Evolutionary conservation across 768 basidiomycete species (phyloP).

Genomic region (Lactifluus volemus): DNA sequence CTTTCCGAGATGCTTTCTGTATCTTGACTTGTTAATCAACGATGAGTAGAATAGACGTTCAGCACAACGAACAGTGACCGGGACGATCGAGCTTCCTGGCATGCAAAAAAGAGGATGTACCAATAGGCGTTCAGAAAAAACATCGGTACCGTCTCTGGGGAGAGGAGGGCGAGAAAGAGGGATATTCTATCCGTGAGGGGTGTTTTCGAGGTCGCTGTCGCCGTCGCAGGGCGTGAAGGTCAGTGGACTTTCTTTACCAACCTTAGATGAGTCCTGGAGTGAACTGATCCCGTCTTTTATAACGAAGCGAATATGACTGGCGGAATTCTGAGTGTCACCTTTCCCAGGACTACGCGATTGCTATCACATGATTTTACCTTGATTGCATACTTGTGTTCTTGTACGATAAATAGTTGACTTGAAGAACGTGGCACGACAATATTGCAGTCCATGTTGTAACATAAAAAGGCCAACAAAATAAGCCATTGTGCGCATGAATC

Average conservation of each 20-base stretch:
- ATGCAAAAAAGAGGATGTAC: conserved; percentile 41
- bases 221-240: conserved; percentile 21
- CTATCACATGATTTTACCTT: not conserved
- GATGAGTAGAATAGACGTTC: conserved; percentile 41
- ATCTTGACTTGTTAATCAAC: not conserved
- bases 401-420: not conserved
- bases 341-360: too few relatives aligned
- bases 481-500: not conserved
- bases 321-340: conserved; percentile 26
- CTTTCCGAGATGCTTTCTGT: not conserved
- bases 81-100: conserved; percentile 53
- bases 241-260: not conserved
- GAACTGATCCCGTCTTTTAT: conserved; percentile 3
- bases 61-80: conserved; percentile 45
- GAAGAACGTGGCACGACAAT: not conserved
- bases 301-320: conserved; percentile 24
- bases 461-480: not conserved
- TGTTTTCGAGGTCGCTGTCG: conserved; percentile 24
- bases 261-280: not conserved
- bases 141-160: conserved; percentile 43
- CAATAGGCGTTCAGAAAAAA: conserved; percentile 44
- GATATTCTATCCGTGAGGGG: conserved; percentile 29
- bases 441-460: not conserved
- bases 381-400: not conserved
- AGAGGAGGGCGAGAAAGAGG: conserved; percentile 32